Evolutionary conservation across 352 stramenopile genomes (phyloP).

Genomic region (Pythium rhizo-oryzae): DNA sequence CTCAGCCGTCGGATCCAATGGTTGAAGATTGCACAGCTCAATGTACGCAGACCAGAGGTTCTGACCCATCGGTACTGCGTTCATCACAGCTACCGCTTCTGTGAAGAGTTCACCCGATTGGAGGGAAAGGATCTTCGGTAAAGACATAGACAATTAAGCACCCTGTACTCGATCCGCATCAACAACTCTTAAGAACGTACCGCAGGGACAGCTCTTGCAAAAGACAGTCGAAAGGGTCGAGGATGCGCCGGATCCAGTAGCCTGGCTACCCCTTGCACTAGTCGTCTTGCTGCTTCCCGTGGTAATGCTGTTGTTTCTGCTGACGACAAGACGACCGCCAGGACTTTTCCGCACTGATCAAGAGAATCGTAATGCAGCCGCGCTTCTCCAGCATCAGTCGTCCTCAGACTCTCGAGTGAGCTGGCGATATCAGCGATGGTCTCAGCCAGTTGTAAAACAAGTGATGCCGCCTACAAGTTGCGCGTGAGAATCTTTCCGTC

Average conservation of each 20-base stretch:
- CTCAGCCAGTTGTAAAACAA: constrained; percentile 10
- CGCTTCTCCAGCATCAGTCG: background rate
- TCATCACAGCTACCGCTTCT: background rate
- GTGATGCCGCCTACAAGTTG: constrained; percentile 2
- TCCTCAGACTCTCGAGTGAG: background rate
- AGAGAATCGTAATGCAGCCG: constrained; percentile 3
- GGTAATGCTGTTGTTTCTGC: background rate
- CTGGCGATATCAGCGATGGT: background rate
- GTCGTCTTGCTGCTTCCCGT: background rate
- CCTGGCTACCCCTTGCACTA: background rate
- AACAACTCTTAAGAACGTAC: background rate
- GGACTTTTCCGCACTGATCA: constrained; percentile 13
- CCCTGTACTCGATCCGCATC: background rate
- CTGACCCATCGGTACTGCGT: background rate
- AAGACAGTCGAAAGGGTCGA: constrained; percentile 16
- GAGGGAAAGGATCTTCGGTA: constrained; percentile 11
- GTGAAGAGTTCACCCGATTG: background rate
- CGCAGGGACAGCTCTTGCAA: constrained; percentile 12
- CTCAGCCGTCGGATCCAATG: background rate
- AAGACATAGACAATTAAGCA: background rate
- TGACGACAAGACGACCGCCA: constrained; percentile 4
- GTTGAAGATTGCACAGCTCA: constrained; percentile 12
- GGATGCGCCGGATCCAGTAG: constrained; percentile 5
- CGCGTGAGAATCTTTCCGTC: background rate
- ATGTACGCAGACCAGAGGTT: constrained; percentile 17